Conservation (phyloP, 2,329 filamentous ascomycete species). For the Aspergillus tamarii region DNA sequence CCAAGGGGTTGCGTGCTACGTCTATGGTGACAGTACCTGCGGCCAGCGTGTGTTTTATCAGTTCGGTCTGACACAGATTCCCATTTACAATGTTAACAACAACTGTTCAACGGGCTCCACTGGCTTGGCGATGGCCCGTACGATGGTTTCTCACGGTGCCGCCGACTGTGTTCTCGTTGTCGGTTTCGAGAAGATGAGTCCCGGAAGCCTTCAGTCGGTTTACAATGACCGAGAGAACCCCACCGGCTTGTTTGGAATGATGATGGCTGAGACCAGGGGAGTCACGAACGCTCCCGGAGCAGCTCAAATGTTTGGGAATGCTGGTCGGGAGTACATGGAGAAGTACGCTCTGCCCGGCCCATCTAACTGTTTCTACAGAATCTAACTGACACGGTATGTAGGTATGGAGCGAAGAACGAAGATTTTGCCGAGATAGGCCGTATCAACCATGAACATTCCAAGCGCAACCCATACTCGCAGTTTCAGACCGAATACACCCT, state of each 20-base stretch:
- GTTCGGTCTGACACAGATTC: slow-evolving; percentile 95
- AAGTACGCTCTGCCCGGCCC: slow-evolving; percentile 58
- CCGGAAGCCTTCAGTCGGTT: slow-evolving; percentile 79
- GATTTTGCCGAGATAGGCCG: slow-evolving; percentile 96
- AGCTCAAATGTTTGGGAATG: slow-evolving; percentile 95
- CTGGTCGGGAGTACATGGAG: slow-evolving; percentile 91
- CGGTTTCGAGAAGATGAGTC: slow-evolving; percentile 98
- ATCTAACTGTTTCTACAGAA: neutral
- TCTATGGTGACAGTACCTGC: slow-evolving; percentile 93
- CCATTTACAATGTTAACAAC: slow-evolving; percentile 98
- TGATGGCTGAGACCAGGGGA: slow-evolving; percentile 84
- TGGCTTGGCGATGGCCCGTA: slow-evolving; percentile 80
- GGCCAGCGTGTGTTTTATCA: slow-evolving; percentile 98
- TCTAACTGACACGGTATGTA: slow-evolving; percentile 35
- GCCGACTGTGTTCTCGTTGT: slow-evolving; percentile 89
- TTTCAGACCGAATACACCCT: slow-evolving; percentile 90
- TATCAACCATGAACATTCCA: slow-evolving; percentile 89
- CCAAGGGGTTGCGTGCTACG: slow-evolving; percentile 95
- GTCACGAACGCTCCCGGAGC: slow-evolving; percentile 80
- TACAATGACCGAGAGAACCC: slow-evolving; percentile 87
- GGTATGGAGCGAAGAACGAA: slow-evolving; percentile 76
- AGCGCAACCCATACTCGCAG: slow-evolving; percentile 95
- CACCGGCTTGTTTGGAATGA: slow-evolving; percentile 68
- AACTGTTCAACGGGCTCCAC: slow-evolving; percentile 97
- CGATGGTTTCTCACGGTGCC: slow-evolving; percentile 75